Percentiles rank a stretch among this genome's conserved stretches.
These are phyloP conservation scores for Pseudonitzschia multiseries DNA, from an alignment of 108 stramenopile genomes.

Conservation along the genomic window DNA sequence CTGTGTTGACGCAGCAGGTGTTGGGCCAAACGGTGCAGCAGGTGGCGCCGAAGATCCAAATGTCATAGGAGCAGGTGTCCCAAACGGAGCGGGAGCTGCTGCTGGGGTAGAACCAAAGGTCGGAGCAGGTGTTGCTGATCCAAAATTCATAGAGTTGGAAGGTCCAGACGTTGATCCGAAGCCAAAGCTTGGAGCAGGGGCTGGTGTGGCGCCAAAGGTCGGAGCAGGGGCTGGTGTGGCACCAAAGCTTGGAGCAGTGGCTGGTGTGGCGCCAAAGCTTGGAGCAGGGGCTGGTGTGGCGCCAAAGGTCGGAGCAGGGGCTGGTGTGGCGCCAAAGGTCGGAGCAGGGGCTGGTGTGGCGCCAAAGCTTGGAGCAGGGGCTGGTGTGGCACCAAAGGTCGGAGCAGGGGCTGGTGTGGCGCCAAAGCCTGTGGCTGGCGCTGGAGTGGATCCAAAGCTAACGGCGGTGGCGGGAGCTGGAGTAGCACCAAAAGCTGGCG, in stretches of 20 bases:
- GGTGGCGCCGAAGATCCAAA: conserved; percentile 15
- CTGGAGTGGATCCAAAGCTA: conserved; percentile 23
- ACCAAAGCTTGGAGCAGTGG: conserved; percentile 18
- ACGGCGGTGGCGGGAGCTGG: background rate
- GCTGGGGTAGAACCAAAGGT: conserved; percentile 20
- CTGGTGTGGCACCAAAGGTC: conserved; percentile 24
- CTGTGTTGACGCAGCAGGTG: conserved; percentile 18
- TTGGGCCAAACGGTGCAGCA: conserved; percentile 20
- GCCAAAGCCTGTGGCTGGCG: conserved; percentile 14
- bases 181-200: conserved; percentile 4
- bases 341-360: conserved; percentile 5
- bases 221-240: conserved; percentile 9
- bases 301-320: conserved; percentile 16
- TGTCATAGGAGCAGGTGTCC: conserved; percentile 13
- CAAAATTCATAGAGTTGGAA: conserved; percentile 11
- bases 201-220: conserved; percentile 33
- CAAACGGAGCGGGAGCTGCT: conserved; percentile 21
- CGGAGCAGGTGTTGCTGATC: conserved; percentile 14
- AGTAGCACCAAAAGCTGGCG: conserved; percentile 16
- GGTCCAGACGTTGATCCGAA: conserved; percentile 26
- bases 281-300: conserved; percentile 3
- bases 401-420: conserved; percentile 7
- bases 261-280: conserved; percentile 22
- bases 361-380: conserved; percentile 13
- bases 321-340: conserved; percentile 9